These are phyloP conservation scores for Dentipellis fragilis DNA, from an alignment of 768 basidiomycete genomes.

Conservation along the genomic window DNA sequence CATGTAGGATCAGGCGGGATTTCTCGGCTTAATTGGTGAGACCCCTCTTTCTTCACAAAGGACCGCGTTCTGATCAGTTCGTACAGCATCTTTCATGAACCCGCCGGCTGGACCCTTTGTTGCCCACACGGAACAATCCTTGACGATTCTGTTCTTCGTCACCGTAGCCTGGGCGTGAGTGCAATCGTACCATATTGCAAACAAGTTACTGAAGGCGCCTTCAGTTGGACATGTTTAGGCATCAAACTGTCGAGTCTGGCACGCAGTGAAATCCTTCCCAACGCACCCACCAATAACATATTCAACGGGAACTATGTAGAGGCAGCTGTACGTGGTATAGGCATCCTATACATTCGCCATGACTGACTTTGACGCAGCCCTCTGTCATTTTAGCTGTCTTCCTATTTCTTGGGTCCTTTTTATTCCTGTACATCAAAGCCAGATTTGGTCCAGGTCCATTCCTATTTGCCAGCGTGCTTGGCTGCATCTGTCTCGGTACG, in stretches of 20 bases:
- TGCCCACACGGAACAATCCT: slow-evolving; percentile 56
- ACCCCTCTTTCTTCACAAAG: not conserved
- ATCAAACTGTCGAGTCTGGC: slow-evolving; percentile 52
- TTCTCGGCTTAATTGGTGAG: slow-evolving; percentile 53
- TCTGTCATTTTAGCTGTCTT: slow-evolving; percentile 51
- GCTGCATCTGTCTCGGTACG: slow-evolving; percentile 50
- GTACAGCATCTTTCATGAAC: slow-evolving; percentile 49
- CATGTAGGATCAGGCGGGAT: slow-evolving; percentile 37
- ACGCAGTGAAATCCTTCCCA: slow-evolving; percentile 31
- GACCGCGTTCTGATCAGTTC: not conserved
- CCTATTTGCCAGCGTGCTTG: slow-evolving; percentile 43
- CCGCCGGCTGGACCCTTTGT: slow-evolving; percentile 62
- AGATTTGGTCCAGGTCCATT: slow-evolving; percentile 56
- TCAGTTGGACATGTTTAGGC: slow-evolving; percentile 59
- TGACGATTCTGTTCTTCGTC: slow-evolving; percentile 40
- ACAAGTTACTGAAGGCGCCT: not conserved
- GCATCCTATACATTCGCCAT: slow-evolving; percentile 17
- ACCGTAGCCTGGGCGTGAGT: slow-evolving; percentile 42
- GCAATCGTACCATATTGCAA: not conserved
- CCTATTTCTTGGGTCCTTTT: slow-evolving; percentile 47
- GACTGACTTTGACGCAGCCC: slow-evolving; percentile 28
- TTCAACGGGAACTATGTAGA: slow-evolving; percentile 51
- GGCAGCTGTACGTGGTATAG: slow-evolving; percentile 21
- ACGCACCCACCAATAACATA: slow-evolving; percentile 28
- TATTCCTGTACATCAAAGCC: slow-evolving; percentile 52